phyloP scores from a whole-genome alignment of 192 early-diverging fungal genomes.

The Backusella mclennaniae region DNA sequence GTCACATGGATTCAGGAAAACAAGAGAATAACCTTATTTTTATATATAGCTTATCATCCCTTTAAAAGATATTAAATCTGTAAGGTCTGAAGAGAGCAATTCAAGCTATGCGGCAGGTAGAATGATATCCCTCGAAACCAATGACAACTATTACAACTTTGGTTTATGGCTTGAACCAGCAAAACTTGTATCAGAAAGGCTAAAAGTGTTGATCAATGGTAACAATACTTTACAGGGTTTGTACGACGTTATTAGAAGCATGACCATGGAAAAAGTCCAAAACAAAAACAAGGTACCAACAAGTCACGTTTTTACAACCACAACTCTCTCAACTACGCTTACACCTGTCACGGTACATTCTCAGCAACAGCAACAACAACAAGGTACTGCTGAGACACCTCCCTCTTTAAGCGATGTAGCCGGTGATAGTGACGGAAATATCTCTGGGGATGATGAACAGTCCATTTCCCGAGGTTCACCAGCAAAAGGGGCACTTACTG shows the following conservation, averaged over 20 bases:
- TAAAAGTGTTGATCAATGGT: conserved; percentile 21
- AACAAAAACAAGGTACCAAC: conserved; percentile 8
- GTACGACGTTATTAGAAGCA: conserved; percentile 18
- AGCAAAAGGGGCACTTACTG: conserved; percentile 15
- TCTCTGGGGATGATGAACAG: neutral
- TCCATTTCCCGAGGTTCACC: neutral
- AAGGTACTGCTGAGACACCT: neutral
- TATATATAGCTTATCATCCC: conserved; percentile 40
- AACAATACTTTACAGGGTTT: conserved; percentile 18
- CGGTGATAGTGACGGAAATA: neutral
- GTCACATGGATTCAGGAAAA: neutral
- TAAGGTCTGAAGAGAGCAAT: conserved; percentile 24
- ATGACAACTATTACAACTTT: conserved; percentile 2
- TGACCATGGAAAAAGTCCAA: neutral
- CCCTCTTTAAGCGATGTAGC: neutral
- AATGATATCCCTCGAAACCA: neutral
- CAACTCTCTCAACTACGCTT: conserved; percentile 14
- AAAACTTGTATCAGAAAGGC: conserved; percentile 19
- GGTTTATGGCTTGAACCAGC: conserved; percentile 25
- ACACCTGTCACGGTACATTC: conserved; percentile 25
- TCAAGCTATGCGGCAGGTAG: conserved; percentile 17
- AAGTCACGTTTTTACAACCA: conserved; percentile 17
- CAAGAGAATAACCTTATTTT: neutral
- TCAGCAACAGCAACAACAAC: neutral
- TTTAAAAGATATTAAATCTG: conserved; percentile 41